Conservation (phyloP, 805 yeast genomes). For the Scheffersomyces coipomensis region DNA sequence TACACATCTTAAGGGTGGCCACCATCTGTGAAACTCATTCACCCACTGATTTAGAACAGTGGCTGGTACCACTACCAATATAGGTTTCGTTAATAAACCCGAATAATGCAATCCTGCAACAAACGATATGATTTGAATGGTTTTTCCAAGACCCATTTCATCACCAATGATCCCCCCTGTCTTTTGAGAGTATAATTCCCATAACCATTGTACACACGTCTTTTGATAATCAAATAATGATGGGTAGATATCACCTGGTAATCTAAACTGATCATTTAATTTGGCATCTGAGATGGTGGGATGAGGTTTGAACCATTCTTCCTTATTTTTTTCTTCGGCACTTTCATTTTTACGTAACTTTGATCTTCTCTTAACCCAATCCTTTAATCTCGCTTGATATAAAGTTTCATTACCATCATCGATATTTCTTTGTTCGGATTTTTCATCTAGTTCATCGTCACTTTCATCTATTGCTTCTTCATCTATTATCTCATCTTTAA, state of each 20-base stretch:
- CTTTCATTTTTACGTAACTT: constrained; percentile 28
- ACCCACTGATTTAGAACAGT: constrained; percentile 97
- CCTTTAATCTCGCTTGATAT: constrained; percentile 57
- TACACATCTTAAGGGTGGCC: constrained; percentile 90
- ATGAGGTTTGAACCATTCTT: constrained; percentile 76
- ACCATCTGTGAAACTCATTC: constrained; percentile 94
- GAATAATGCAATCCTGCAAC: constrained; percentile 89
- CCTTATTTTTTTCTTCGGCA: constrained; percentile 12
- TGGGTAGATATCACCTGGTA: constrained; percentile 91
- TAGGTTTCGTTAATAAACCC: constrained; percentile 70
- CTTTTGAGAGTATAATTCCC: constrained; percentile 85
- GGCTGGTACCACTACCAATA: constrained; percentile 90
- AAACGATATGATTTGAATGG: constrained; percentile 89
- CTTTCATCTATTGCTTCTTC: constrained; percentile 4
- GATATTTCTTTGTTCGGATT: constrained; percentile 29
- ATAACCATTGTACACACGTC: constrained; percentile 96
- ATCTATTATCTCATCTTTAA: neutral
- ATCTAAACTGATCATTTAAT: constrained; percentile 62
- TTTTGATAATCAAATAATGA: constrained; percentile 89
- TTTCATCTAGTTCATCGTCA: constrained; percentile 7
- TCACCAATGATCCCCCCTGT: constrained; percentile 97
- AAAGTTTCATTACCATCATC: constrained; percentile 82
- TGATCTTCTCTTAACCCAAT: constrained; percentile 61
- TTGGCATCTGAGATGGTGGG: constrained; percentile 75
- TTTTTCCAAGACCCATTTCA: constrained; percentile 98